These are phyloP conservation scores for Barnettozyma hawaiiensis DNA, from an alignment of 1,139 yeast genomes.

Conservation along the genomic window DNA sequence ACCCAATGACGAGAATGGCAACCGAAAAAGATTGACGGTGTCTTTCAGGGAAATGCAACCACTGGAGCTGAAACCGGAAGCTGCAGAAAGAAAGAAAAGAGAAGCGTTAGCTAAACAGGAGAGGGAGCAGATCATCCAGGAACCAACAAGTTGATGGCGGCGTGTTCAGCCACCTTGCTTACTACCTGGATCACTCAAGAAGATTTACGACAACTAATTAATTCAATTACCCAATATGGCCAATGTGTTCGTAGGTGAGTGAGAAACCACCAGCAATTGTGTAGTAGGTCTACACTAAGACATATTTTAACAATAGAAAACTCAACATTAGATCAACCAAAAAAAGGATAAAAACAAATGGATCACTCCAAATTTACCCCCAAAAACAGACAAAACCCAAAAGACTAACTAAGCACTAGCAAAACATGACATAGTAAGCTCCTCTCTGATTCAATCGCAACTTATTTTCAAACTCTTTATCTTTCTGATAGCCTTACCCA, in stretches of 20 bases:
- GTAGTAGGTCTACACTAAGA: not conserved
- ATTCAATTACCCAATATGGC: too few species aligned
- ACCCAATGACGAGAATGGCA: constrained; percentile 23
- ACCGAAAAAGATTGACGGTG: constrained; percentile 26
- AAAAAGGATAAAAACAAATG: constrained; percentile 8
- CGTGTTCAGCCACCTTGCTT: too few species aligned
- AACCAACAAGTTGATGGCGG: constrained; percentile 22
- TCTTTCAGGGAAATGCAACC: constrained; percentile 32
- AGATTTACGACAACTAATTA: too few species aligned
- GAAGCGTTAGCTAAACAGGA: constrained; percentile 10
- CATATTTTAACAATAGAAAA: constrained; percentile 7
- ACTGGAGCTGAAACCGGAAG: constrained; percentile 32
- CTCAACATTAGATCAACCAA: constrained; percentile 9
- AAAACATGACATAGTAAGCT: not conserved
- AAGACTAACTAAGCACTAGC: not conserved
- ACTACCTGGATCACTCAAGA: too few species aligned
- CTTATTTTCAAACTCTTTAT: not conserved
- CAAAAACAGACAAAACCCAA: constrained; percentile 1
- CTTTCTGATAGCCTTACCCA: not conserved
- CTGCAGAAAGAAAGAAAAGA: constrained; percentile 12
- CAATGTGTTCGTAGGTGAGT: too few species aligned
- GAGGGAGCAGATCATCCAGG: constrained; percentile 22
- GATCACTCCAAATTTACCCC: constrained; percentile 5
- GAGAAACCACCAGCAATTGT: not conserved
- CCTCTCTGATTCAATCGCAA: not conserved